Conservation (phyloP, 306 rosid species). For the Adenanthera pavonina region DNA sequence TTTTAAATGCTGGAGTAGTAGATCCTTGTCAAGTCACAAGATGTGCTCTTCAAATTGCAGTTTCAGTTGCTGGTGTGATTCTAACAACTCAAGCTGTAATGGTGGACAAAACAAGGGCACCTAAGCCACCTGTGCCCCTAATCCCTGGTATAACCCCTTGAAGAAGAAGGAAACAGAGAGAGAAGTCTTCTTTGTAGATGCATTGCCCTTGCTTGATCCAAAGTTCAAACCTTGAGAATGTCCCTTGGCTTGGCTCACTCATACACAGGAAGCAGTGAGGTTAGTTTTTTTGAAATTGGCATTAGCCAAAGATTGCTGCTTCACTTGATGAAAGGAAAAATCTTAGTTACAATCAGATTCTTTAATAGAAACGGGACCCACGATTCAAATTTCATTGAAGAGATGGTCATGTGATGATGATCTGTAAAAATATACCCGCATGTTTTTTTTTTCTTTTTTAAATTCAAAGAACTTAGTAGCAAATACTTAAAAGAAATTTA, state of each 20-base stretch:
- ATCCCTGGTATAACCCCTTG: slow-evolving; percentile 81
- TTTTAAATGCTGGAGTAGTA: slow-evolving; percentile 74
- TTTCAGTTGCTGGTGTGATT: slow-evolving; percentile 78
- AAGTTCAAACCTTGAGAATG: neutral
- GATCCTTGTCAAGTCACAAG: slow-evolving; percentile 93
- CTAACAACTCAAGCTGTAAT: slow-evolving; percentile 86
- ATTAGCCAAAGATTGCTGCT: slow-evolving; percentile 25
- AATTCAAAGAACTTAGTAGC: neutral
- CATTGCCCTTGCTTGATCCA: neutral
- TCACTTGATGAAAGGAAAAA: slow-evolving; percentile 37
- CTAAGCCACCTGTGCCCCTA: slow-evolving; percentile 64
- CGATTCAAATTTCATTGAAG: neutral
- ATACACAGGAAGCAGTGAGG: slow-evolving; percentile 2
- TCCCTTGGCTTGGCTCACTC: slow-evolving; percentile 34
- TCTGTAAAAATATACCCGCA: too few species aligned
- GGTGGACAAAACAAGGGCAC: slow-evolving; percentile 73
- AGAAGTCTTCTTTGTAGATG: slow-evolving; percentile 4
- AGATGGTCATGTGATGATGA: neutral
- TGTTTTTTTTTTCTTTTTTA: too few species aligned
- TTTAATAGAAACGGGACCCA: neutral
- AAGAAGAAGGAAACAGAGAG: slow-evolving; percentile 23
- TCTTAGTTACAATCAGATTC: neutral
- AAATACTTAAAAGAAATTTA: neutral
- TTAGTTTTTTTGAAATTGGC: slow-evolving; percentile 15
- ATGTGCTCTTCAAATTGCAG: slow-evolving; percentile 93